Percentiles rank a stretch among this genome's conserved stretches.
These are phyloP conservation scores for Lactifluus pinguis DNA, from an alignment of 768 basidiomycete genomes.

Conservation along the genomic window DNA sequence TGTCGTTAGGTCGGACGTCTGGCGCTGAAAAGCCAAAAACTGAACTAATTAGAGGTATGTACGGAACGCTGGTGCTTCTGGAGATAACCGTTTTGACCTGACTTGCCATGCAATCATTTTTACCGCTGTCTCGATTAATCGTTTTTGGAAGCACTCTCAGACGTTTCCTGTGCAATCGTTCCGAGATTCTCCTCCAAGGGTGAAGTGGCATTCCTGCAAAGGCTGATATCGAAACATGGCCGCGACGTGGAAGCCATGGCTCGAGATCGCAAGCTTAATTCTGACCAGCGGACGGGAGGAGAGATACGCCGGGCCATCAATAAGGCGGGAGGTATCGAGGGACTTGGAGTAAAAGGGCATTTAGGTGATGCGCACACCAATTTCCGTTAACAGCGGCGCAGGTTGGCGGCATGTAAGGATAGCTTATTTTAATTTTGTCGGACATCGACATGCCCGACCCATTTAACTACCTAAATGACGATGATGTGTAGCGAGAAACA, in stretches of 20 bases:
- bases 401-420: slow-evolving; percentile 9
- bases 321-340: slow-evolving; percentile 41
- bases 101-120: slow-evolving; percentile 13
- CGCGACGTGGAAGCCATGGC: slow-evolving; percentile 70
- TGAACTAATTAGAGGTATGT: slow-evolving; percentile 16
- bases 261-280: slow-evolving; percentile 68
- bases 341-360: slow-evolving; percentile 17
- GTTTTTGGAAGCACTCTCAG: slow-evolving; percentile 12
- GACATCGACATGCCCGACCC: background rate
- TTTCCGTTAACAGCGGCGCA: slow-evolving; percentile 5
- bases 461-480: slow-evolving; percentile 8
- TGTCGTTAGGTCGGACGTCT: slow-evolving; percentile 4
- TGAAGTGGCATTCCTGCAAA: slow-evolving; percentile 57
- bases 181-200: slow-evolving; percentile 56
- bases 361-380: background rate
- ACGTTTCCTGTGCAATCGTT: background rate
- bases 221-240: slow-evolving; percentile 62
- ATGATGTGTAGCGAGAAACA: background rate
- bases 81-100: slow-evolving; percentile 16
- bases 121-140: slow-evolving; percentile 8
- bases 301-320: slow-evolving; percentile 58
- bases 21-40: slow-evolving; percentile 3
- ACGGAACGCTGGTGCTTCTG: slow-evolving; percentile 13
- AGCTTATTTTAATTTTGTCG: slow-evolving; percentile 2
- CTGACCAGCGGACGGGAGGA: slow-evolving; percentile 77